Evolutionary conservation across 2,329 filamentous ascomycete genomes (phyloP).

Genomic region (Paecilomyces dactylethromorphus): DNA sequence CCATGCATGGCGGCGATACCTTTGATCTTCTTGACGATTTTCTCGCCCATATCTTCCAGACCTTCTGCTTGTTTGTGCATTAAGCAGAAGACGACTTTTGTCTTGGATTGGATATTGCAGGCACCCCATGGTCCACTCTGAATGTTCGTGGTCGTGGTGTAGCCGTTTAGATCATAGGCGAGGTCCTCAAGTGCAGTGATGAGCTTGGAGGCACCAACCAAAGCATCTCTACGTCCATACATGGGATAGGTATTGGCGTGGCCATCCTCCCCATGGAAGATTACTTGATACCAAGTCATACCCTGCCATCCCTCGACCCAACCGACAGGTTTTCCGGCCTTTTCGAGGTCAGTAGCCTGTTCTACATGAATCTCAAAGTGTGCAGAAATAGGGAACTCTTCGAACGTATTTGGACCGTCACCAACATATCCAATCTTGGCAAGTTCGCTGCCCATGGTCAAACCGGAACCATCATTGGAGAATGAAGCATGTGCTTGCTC

Average conservation of each 20-base stretch:
- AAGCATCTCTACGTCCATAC: slow-evolving; percentile 9
- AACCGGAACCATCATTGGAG: slow-evolving; percentile 6
- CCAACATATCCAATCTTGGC: slow-evolving; percentile 9
- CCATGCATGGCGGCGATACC: slow-evolving; percentile 11
- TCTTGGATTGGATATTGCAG: slow-evolving; percentile 23
- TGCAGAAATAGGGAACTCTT: slow-evolving; percentile 10
- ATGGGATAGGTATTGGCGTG: slow-evolving; percentile 11
- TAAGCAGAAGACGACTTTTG: slow-evolving; percentile 16
- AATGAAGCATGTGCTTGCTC: slow-evolving; percentile 1
- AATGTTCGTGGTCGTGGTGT: slow-evolving; percentile 20
- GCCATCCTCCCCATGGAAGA: slow-evolving; percentile 9
- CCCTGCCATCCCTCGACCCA: slow-evolving; percentile 9
- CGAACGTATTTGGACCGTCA: slow-evolving; percentile 7
- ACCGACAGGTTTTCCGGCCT: slow-evolving; percentile 10
- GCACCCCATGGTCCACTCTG: slow-evolving; percentile 9
- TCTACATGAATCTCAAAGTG: slow-evolving; percentile 11
- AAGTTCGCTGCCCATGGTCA: slow-evolving; percentile 10
- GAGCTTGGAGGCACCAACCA: slow-evolving; percentile 8
- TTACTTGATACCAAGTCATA: slow-evolving; percentile 11
- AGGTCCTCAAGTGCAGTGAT: slow-evolving; percentile 7
- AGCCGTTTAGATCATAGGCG: slow-evolving; percentile 11
- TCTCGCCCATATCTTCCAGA: slow-evolving; percentile 16
- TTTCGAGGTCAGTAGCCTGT: slow-evolving; percentile 8
- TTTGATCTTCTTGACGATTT: slow-evolving; percentile 11
- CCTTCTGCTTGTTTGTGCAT: slow-evolving; percentile 17